phyloP scores from a whole-genome alignment of 2,329 filamentous ascomycete species.

The Claviceps capensis region DNA sequence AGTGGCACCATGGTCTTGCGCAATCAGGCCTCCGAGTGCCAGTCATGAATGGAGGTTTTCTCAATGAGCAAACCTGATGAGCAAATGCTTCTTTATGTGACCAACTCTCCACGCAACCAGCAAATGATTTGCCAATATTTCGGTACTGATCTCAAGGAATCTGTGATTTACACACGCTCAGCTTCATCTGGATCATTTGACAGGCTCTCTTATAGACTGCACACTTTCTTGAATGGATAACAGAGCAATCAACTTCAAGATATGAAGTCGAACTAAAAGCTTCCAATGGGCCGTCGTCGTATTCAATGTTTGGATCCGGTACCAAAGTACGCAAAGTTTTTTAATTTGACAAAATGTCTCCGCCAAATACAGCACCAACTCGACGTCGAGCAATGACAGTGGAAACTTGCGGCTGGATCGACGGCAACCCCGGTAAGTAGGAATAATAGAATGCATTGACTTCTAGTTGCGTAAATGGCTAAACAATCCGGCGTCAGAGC shows the following conservation, averaged over 20 bases:
- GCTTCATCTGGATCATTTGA: not conserved
- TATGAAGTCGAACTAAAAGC: not conserved
- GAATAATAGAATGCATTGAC: not conserved
- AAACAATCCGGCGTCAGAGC: slow-evolving; percentile 4
- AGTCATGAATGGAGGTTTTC: not conserved
- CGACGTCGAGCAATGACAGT: not conserved
- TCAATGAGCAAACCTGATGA: not conserved
- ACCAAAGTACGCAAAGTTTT: not conserved
- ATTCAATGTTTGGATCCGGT: not conserved
- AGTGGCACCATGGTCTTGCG: not conserved
- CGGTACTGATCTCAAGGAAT: not conserved
- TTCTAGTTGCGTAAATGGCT: not conserved
- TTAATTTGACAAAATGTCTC: not conserved
- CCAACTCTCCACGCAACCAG: not conserved
- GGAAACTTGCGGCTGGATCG: slow-evolving; percentile 11
- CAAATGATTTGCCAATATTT: not conserved
- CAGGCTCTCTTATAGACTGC: not conserved
- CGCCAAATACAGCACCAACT: not conserved
- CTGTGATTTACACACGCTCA: not conserved
- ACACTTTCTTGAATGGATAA: not conserved
- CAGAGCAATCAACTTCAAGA: not conserved
- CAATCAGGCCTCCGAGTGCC: not conserved
- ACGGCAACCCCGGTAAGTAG: slow-evolving; percentile 8
- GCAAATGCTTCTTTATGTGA: not conserved
- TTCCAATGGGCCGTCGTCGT: not conserved